Evolutionary conservation across 345 rosid species (phyloP).

Genomic region (Gossypium stocksii): DNA sequence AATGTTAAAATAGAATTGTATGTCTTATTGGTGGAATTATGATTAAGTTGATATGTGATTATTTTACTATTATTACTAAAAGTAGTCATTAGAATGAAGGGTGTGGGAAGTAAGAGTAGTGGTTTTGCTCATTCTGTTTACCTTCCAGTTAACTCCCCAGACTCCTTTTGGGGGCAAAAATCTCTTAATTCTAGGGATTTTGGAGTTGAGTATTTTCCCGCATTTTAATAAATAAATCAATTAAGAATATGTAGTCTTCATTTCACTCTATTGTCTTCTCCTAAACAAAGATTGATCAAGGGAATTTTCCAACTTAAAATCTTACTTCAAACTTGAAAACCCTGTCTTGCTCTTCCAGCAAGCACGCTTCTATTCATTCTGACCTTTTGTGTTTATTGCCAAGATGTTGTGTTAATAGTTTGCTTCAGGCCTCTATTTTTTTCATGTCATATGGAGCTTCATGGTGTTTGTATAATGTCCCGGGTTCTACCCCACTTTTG

Average conservation of each 20-base stretch:
- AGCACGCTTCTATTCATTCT: not conserved
- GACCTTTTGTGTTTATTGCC: not conserved
- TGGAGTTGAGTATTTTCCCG: not conserved
- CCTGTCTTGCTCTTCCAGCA: not conserved
- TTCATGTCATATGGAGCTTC: not conserved
- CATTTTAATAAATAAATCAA: not conserved
- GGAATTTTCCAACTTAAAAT: not conserved
- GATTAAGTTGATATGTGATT: not conserved
- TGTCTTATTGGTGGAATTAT: not conserved
- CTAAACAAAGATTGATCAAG: not conserved
- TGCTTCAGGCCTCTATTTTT: not conserved
- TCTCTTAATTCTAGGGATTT: not conserved
- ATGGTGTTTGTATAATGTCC: not conserved
- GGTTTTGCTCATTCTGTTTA: not conserved
- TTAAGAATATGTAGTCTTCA: not conserved
- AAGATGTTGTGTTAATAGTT: not conserved
- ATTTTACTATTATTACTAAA: not conserved
- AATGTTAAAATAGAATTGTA: not conserved
- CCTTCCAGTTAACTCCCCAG: not conserved
- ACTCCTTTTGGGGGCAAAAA: not conserved
- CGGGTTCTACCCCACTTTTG: not conserved
- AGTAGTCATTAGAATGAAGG: not conserved
- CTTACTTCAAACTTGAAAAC: not conserved
- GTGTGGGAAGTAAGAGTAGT: not conserved
- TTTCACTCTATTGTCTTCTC: not conserved